phyloP scores from a whole-genome alignment of 805 yeast species.

The Cyberlindnera samutprakarnensis region DNA sequence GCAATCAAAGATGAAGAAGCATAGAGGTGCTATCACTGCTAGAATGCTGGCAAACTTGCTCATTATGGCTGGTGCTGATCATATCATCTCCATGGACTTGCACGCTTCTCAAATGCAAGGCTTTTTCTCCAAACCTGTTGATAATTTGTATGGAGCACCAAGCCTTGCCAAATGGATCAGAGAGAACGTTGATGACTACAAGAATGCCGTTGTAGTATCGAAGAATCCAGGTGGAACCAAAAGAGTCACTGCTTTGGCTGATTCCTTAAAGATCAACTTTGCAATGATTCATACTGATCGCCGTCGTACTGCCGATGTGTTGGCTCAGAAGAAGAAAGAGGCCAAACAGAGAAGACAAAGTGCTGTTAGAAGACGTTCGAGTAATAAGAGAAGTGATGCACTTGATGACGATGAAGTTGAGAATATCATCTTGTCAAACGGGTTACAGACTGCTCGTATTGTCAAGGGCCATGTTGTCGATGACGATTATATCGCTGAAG shows the following conservation, averaged over 20 bases:
- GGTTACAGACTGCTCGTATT: slow-evolving; percentile 91
- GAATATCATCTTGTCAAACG: slow-evolving; percentile 63
- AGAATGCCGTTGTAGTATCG: slow-evolving; percentile 92
- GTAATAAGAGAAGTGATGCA: slow-evolving; percentile 31
- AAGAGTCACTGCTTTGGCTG: slow-evolving; percentile 97
- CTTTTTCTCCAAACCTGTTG: slow-evolving; percentile 94
- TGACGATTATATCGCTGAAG: slow-evolving; percentile 53
- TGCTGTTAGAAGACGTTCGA: slow-evolving; percentile 37
- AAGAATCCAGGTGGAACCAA: slow-evolving; percentile 99
- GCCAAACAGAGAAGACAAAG: slow-evolving; percentile 38
- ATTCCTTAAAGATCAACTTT: slow-evolving; percentile 87
- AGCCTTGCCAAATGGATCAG: slow-evolving; percentile 94
- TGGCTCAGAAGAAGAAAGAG: slow-evolving; percentile 32
- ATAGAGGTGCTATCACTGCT: slow-evolving; percentile 97
- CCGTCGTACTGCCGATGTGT: slow-evolving; percentile 71
- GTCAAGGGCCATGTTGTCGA: slow-evolving; percentile 96
- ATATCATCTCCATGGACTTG: slow-evolving; percentile 94
- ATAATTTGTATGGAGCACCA: slow-evolving; percentile 93
- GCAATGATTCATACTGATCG: slow-evolving; percentile 99
- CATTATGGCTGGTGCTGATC: slow-evolving; percentile 99
- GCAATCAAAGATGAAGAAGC: slow-evolving; percentile 97
- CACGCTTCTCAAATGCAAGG: slow-evolving; percentile 99
- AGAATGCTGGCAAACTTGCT: slow-evolving; percentile 93
- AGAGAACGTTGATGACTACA: slow-evolving; percentile 79
- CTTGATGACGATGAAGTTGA: slow-evolving; percentile 50